Base-by-base conservation (phyloP, 2,329 filamentous ascomycete genomes). In the Sporothrix protearum region DNA sequence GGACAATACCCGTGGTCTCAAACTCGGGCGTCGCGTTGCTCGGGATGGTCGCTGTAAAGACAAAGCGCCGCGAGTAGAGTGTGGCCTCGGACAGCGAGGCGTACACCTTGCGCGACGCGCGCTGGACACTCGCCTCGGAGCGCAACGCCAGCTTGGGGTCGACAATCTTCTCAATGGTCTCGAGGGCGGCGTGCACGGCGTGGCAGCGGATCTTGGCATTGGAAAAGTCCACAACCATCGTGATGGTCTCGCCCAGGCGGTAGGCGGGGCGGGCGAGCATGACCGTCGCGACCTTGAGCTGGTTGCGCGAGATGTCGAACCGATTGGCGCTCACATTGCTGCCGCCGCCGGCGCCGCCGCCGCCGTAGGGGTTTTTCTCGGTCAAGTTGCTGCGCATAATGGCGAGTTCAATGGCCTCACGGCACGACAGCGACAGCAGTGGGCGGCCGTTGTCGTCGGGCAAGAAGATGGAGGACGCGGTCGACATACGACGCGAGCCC, bases 251-350 rank as follows among this genome's bases (percentile, higher is more conserved):
- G 72, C 96, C 96, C 0, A 99, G 85, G 59, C 94, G 88, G 82
- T 96, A 97, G 0, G 94, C 90, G 0, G 96, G 93, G 10, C 96
- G 89, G 5, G 94, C 92, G 42, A 99, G 86, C 81, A 94, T 94
- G 71, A 99, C 88, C 6, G 96, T 93, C 2, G 92, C 95, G 14
- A 99, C 94, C n/a, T 90, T 90, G 71, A 90, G 90, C n/a, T 94
- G 94, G 77, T 94, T 94, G 16, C 95, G 91, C 14, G 95, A 91
- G 78, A 99, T 98, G 78, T 97, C 94, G 79, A 98, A 99, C 51
- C 94, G 90, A 77, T 97, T 97, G n/a, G 91, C 88, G 78, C 92
- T 94, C 76, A 93, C 91, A n/a, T 42, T 47, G 49, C 66, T 33
- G 22, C 59, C 36, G 57, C 42, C 53, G 49, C 64, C 61, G 55